Evolutionary conservation across 2,329 filamentous ascomycete species (phyloP).

Genomic region (Ophiostoma sp.): DNA sequence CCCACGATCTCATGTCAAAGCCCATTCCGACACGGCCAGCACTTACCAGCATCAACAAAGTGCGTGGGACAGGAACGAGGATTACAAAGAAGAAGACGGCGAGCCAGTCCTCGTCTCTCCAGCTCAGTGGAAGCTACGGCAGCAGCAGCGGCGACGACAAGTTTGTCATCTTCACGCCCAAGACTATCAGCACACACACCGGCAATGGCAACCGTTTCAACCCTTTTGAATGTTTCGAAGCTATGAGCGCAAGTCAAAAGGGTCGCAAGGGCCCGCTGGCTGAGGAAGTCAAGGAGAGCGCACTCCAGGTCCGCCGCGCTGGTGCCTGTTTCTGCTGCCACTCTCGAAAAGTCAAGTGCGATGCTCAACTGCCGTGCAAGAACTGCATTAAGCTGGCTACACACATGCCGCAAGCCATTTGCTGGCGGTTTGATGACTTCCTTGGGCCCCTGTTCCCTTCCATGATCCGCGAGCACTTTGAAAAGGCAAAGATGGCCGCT

Average conservation of each 20-base stretch:
- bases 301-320: constrained; percentile 48
- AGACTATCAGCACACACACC: constrained; percentile 46
- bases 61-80: constrained; percentile 37
- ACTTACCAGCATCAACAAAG: constrained; percentile 38
- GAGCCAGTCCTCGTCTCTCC: constrained; percentile 21
- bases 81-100: constrained; percentile 43
- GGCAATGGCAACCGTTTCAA: constrained; percentile 40
- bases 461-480: constrained; percentile 48
- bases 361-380: constrained; percentile 50
- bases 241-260: constrained; percentile 47
- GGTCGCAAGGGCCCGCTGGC: constrained; percentile 53
- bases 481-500: constrained; percentile 43
- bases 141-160: constrained; percentile 36
- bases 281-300: constrained; percentile 49
- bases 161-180: constrained; percentile 52
- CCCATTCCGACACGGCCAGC: constrained; percentile 15
- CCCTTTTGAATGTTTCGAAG: constrained; percentile 51
- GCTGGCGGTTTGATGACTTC: constrained; percentile 56
- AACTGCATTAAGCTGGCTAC: constrained; percentile 50
- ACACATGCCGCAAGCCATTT: constrained; percentile 49
- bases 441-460: constrained; percentile 47
- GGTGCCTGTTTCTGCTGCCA: constrained; percentile 57
- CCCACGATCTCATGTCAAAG: constrained; percentile 14
- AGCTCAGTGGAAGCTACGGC: constrained; percentile 21
- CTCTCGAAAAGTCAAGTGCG: constrained; percentile 54